Percentiles rank a stretch among this genome's conserved stretches.
These are phyloP conservation scores for Umbelopsis isabellina DNA, from an alignment of 192 early-diverging fungal species.

Conservation along the genomic window DNA sequence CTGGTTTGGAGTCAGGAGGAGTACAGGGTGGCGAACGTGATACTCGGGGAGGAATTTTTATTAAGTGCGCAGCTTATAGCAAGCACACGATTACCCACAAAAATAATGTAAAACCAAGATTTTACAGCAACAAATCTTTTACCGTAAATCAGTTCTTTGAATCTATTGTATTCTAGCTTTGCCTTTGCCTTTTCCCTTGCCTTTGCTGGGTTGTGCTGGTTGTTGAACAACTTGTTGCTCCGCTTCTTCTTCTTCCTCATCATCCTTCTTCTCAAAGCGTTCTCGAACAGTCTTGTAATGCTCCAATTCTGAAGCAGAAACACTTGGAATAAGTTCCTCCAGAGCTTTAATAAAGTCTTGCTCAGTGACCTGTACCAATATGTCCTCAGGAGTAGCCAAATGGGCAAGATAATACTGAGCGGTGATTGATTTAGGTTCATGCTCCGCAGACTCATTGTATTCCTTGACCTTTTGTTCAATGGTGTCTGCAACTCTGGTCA, in stretches of 20 bases:
- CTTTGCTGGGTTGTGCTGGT: slow-evolving; percentile 13
- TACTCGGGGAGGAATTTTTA: no score
- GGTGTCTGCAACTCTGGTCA: slow-evolving; percentile 80
- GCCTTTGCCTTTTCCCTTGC: slow-evolving; percentile 44
- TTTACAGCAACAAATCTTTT: no score
- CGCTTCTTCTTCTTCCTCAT: slow-evolving; percentile 19
- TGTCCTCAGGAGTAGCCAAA: slow-evolving; percentile 69
- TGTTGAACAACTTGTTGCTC: slow-evolving; percentile 16
- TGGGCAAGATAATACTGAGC: slow-evolving; percentile 92
- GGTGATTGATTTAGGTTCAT: slow-evolving; percentile 70
- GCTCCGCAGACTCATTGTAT: slow-evolving; percentile 34
- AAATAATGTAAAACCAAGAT: no score
- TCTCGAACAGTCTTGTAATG: slow-evolving; percentile 82
- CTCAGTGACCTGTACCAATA: slow-evolving; percentile 77
- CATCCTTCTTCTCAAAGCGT: slow-evolving; percentile 71
- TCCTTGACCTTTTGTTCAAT: slow-evolving; percentile 61
- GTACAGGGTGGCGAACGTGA: background rate
- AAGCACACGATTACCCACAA: no score
- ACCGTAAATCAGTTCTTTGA: no score
- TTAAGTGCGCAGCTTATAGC: no score
- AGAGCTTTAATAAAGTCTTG: slow-evolving; percentile 87
- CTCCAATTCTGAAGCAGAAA: slow-evolving; percentile 83
- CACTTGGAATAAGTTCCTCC: slow-evolving; percentile 85
- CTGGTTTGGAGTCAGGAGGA: background rate
- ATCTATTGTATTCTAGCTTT: slow-evolving; percentile 29